Base-by-base conservation (phyloP, 345 rosid genomes). In the Bretschneidera sinensis region DNA sequence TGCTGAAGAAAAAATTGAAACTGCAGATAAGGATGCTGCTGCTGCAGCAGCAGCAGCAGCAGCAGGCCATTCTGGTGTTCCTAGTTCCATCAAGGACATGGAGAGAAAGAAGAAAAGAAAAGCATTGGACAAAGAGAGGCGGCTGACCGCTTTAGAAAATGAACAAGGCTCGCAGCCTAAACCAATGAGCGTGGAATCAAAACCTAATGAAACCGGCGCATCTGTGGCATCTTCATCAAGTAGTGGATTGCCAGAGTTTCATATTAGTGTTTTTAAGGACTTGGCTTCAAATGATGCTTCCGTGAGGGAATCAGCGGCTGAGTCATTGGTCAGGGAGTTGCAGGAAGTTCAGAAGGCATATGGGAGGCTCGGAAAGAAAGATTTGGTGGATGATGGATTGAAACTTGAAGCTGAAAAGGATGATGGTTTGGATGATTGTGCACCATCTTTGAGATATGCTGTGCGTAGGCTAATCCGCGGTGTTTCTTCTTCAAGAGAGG, bases 401-500 rank as follows among this genome's bases (percentile, higher is more conserved):
- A 83, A 83, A 73, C 71, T 91, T 65, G 96, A 88, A 71, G 97
- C 99, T 17, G 83, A 85, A 56, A 94, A 83, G 65, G 86, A 94
- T 74, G 97, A 86, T 52, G 99, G 99, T 16, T 77, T 94, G 76
- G 78, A 81, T 69, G 68, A 81, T 48, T 88, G 95, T 72, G 99
- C 95, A 0, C 95, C 97, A 1, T 85, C 92, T 48, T 52, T 94
- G 43, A 79, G 95, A 72, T 91, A 94, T 61, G 92, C 97, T 49
- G 58, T 91, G 7, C 85, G 96, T 7, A 86, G 99, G 74, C 91
- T 94, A 25, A 78, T 94, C 48, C 95, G 92, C 2, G 99, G 99
- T 15, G 89, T 83, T 75, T 94, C 97, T 52, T 94, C 99, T 0
- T 86, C 99, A 3, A 83, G 97, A 73, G 96, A 90, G 96, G 99